Base-by-base conservation (phyloP, 805 yeast species). In the Wickerhamomyces queroliae region DNA sequence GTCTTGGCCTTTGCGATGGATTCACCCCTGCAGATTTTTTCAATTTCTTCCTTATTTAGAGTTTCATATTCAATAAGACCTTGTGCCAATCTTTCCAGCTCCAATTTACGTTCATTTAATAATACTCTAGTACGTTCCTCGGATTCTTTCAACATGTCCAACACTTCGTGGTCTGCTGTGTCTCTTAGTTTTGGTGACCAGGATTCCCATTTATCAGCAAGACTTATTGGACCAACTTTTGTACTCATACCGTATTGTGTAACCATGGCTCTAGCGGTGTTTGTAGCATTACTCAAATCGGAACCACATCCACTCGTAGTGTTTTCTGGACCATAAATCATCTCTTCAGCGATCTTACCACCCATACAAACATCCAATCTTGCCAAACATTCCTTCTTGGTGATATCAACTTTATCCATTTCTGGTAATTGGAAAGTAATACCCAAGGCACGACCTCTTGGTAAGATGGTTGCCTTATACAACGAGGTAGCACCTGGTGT, bases 361-460 rank as follows among this genome's bases (percentile, higher is more conserved):
- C 99, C 99, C 99, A 93, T 93, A 60, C 96, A 89, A 36, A 93
- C 99, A 61, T 93, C 99, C 49, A 93, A 65, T 47, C 95, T 72
- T 0, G 98, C 96, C 47, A 83, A 71, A 60, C 96, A 86, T 64
- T 93, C 98, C 44, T 73, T 78, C 59, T 77, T 84, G 24, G 96
- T 88, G 63, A 86, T 84, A 57, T 91, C 98, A 45, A 86, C 89
- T 67, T 93, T 91, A 66, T 93, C 99, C 91, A 90, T 88, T 60
- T 93, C 98, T 3, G 99, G 99, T 49, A 93, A 75, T 63, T 91
- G 98, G 76, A 90, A 93, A 1, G 99, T 95, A 35, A 93, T 78
- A 60, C 99, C 99, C 38, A 93, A 69, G 0, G 99, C 99, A 49
- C 95, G 71, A 33, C 99, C 99, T 58, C 99, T 76, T 33, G 99